Conservation (phyloP, 2,329 filamentous ascomycete genomes). For the Fusarium sp. region DNA sequence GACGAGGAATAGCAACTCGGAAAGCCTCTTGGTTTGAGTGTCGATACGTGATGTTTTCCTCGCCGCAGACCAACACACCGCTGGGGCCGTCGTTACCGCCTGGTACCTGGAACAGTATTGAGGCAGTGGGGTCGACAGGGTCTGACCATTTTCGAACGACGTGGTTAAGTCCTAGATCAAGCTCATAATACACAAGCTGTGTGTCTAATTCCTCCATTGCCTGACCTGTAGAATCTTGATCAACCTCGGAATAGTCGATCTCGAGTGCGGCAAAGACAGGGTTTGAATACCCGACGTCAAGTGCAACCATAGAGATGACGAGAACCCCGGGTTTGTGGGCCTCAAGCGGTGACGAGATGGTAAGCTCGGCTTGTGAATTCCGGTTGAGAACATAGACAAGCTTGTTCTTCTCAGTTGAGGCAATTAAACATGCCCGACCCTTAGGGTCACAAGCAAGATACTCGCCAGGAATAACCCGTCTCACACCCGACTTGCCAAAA, state of each 20-base stretch:
- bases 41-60: slow-evolving; percentile 96
- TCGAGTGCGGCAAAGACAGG: slow-evolving; percentile 96
- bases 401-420: slow-evolving; percentile 98
- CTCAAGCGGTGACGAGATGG: slow-evolving; percentile 96
- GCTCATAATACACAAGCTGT: slow-evolving; percentile 94
- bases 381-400: slow-evolving; percentile 98
- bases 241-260: slow-evolving; percentile 89
- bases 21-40: slow-evolving; percentile 94
- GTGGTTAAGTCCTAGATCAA: slow-evolving; percentile 96
- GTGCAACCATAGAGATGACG: slow-evolving; percentile 85
- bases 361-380: slow-evolving; percentile 92
- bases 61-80: slow-evolving; percentile 92
- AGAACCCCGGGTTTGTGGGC: slow-evolving; percentile 93
- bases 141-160: slow-evolving; percentile 98
- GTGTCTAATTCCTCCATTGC: slow-evolving; percentile 87
- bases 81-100: slow-evolving; percentile 94
- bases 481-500: slow-evolving; percentile 95
- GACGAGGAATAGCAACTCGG: slow-evolving; percentile 87
- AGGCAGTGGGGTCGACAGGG: slow-evolving; percentile 88
- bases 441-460: slow-evolving; percentile 97
- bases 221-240: slow-evolving; percentile 89
- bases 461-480: slow-evolving; percentile 93
- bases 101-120: slow-evolving; percentile 93
- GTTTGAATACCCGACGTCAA: slow-evolving; percentile 97
- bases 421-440: slow-evolving; percentile 92